Evolutionary conservation across 1,139 yeast genomes (phyloP), one percentile per base, ranked within the genome.

Genomic region (Taiozyma sp.): DNA sequence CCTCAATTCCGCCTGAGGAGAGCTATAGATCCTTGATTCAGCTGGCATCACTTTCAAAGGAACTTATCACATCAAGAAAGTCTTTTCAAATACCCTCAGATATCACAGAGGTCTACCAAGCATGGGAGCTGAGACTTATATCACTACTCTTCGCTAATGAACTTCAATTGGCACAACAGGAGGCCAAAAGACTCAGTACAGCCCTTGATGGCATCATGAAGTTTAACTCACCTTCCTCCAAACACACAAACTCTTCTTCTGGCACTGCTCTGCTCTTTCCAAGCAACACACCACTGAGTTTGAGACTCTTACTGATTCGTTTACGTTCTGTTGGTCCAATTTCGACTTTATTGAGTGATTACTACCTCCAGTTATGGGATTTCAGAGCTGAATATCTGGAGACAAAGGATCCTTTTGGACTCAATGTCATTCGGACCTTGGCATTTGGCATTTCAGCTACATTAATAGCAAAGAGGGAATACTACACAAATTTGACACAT

Each of bases 101-200:
- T 3, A 22, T 38, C 41, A 38, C 14, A 14, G 39, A 32, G 23
- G 24, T 53, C 27, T 46, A 41, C 45, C 48, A 43, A 27, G 50
- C 68, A 1, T 71, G 75, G 75, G 73, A 69, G 49, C 51, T 68
- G 2, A 54, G 73, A 29, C 53, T 71, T 7, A 54, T 62, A 6
- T 49, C 59, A 6, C 51, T 71, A 44, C 46, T 67, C 12, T 62
- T 67, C 51, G 55, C 66, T 1, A 60, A 58, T 10, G 65, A 63
- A 45, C 44, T 62, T 13, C 51, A 55, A n/a, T 16, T 61, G 2
- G 64, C 65, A 4, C 64, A 61, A 47, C 59, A 61, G 38, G 66
- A 63, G 44, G 46, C 64, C n/a, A 55, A 54, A 24, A 54, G 57
- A 19, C 46, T 63, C 7, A 52, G 61, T 7, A 46, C 41, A 8